These are phyloP conservation scores for Pisolithus marmoratus DNA, from an alignment of 768 basidiomycete genomes.

Conservation along the genomic window DNA sequence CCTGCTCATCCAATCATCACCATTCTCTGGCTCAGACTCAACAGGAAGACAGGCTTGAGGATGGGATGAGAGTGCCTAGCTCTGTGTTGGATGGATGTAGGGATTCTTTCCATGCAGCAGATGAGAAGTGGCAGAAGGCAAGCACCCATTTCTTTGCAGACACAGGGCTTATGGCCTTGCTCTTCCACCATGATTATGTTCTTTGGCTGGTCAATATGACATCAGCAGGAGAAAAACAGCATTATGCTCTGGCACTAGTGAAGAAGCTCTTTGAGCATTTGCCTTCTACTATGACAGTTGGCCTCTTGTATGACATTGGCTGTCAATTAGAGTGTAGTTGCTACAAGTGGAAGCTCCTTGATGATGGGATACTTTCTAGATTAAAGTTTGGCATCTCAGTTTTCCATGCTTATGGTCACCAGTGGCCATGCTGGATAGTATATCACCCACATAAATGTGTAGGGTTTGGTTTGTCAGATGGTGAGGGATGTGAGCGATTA, in stretches of 20 bases:
- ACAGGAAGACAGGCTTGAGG: slow-evolving; percentile 11
- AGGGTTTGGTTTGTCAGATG: slow-evolving; percentile 30
- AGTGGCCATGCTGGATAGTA: slow-evolving; percentile 30
- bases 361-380: not conserved
- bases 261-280: not conserved
- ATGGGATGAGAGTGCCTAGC: slow-evolving; percentile 19
- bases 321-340: slow-evolving; percentile 4
- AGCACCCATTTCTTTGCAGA: slow-evolving; percentile 9
- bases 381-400: slow-evolving; percentile 20
- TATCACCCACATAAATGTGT: slow-evolving; percentile 28
- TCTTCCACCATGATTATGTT: slow-evolving; percentile 13
- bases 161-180: slow-evolving; percentile 13
- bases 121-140: slow-evolving; percentile 15
- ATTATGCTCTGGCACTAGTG: slow-evolving; percentile 5
- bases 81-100: slow-evolving; percentile 30
- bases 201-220: slow-evolving; percentile 16
- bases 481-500: slow-evolving; percentile 33
- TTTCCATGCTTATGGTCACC: slow-evolving; percentile 33
- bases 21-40: not conserved
- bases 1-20: not conserved
- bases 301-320: slow-evolving; percentile 4
- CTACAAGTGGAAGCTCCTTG: slow-evolving; percentile 5
- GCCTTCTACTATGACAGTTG: slow-evolving; percentile 1
- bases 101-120: slow-evolving; percentile 21
- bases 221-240: slow-evolving; percentile 13